Conservation (phyloP, 2,329 filamentous ascomycete genomes). For the Ampelomyces quisqualis region DNA sequence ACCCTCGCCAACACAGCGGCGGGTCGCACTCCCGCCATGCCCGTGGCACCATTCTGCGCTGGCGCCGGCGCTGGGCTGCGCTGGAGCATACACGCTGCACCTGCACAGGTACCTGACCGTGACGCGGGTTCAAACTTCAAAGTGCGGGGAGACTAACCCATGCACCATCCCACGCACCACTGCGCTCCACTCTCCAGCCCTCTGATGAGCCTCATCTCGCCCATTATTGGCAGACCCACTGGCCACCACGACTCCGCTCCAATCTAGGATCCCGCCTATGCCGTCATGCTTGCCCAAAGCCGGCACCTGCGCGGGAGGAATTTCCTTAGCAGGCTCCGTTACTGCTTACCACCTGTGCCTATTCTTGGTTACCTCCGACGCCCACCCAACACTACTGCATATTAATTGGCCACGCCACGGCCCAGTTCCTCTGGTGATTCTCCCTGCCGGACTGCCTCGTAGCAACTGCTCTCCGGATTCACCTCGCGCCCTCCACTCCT, state of each 20-base stretch:
- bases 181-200: slow-evolving; percentile 34
- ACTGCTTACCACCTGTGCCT: slow-evolving; percentile 26
- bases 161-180: slow-evolving; percentile 39
- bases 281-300: slow-evolving; percentile 38
- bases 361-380: slow-evolving; percentile 22
- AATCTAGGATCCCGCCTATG: slow-evolving; percentile 36
- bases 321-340: slow-evolving; percentile 17
- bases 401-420: slow-evolving; percentile 15
- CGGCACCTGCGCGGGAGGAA: slow-evolving; percentile 26
- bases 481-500: no score
- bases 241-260: slow-evolving; percentile 27
- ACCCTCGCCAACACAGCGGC: background rate
- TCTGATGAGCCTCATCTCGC: slow-evolving; percentile 34
- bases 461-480: no score
- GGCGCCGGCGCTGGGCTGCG: slow-evolving; percentile 23
- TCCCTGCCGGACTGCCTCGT: no score
- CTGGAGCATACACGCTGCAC: slow-evolving; percentile 23
- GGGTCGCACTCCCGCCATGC: slow-evolving; percentile 1
- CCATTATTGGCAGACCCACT: no score
- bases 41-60: slow-evolving; percentile 2
- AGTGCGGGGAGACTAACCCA: slow-evolving; percentile 34
- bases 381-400: slow-evolving; percentile 29
- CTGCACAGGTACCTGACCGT: slow-evolving; percentile 34
- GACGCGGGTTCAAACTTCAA: slow-evolving; percentile 28
- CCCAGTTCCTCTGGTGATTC: slow-evolving; percentile 8